A percentile compares a stretch with the other conserved stretches of the same genome.
Conservation (phyloP, 2,329 filamentous ascomycete species). For the Colletotrichum sp. region DNA sequence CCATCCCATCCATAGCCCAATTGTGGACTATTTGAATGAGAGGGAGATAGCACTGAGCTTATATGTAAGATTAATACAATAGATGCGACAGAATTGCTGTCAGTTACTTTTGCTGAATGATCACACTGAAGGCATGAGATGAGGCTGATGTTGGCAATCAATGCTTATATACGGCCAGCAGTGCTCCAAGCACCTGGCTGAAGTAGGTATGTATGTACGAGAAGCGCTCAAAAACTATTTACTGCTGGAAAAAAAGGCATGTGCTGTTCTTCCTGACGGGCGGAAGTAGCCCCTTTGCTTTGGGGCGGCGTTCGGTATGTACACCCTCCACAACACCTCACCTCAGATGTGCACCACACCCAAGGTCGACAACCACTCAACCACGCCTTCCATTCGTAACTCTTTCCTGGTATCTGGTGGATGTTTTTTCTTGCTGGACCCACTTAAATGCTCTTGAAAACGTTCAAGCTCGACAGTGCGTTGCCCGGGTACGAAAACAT, state of each 20-base stretch:
- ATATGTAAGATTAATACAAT: no score
- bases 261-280: not conserved
- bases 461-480: conserved; percentile 61
- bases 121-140: not conserved
- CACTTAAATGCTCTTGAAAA: conserved; percentile 55
- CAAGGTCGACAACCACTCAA: not conserved
- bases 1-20: no score
- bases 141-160: not conserved
- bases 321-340: not conserved
- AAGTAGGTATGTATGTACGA: not conserved
- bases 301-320: not conserved
- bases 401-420: not conserved
- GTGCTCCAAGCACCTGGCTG: not conserved
- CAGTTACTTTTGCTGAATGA: not conserved
- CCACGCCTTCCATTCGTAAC: not conserved
- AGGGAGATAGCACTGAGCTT: no score
- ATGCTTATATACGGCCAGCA: not conserved
- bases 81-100: no score
- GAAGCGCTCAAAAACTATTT: not conserved
- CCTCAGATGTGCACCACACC: not conserved
- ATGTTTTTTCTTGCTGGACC: not conserved
- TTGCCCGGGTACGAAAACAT: conserved; percentile 62
- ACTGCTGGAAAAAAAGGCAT: not conserved
- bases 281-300: not conserved
- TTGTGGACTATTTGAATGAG: no score